phyloP scores from a whole-genome alignment of 1,139 yeast genomes.

The Scheffersomyces illinoinensis region DNA sequence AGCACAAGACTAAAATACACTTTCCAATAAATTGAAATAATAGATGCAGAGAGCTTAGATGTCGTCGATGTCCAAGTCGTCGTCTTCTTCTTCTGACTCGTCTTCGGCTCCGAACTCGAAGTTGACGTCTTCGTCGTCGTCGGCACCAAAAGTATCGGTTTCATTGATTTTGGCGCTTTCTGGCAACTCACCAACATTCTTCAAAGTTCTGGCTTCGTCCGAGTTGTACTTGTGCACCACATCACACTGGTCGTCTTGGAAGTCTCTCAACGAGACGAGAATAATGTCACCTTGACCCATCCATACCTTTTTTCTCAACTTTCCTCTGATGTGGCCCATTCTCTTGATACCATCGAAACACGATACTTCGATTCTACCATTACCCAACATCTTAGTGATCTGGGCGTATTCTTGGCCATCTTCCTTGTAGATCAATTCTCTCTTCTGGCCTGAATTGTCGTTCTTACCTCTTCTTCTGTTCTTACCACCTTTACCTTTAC shows the following conservation, averaged over 20 bases:
- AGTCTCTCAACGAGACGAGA: slow-evolving; percentile 92
- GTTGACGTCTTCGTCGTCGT: slow-evolving; percentile 96
- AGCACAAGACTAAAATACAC: neutral
- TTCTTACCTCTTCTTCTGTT: slow-evolving; percentile 99
- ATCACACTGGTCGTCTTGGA: slow-evolving; percentile 98
- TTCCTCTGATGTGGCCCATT: slow-evolving; percentile 98
- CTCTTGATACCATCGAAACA: slow-evolving; percentile 95
- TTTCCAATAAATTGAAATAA: neutral
- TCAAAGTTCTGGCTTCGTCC: slow-evolving; percentile 97
- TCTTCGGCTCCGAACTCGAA: slow-evolving; percentile 98
- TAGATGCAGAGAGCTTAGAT: slow-evolving; percentile 39
- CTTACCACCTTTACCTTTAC: slow-evolving; percentile 67
- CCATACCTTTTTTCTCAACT: slow-evolving; percentile 99
- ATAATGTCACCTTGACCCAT: slow-evolving; percentile 98
- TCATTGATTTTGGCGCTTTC: slow-evolving; percentile 96
- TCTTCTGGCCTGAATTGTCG: slow-evolving; percentile 86
- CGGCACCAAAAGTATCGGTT: slow-evolving; percentile 95
- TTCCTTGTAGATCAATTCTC: slow-evolving; percentile 88
- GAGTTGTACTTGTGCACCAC: slow-evolving; percentile 96
- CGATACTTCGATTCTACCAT: slow-evolving; percentile 92
- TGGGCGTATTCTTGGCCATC: slow-evolving; percentile 99
- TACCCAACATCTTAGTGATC: slow-evolving; percentile 97
- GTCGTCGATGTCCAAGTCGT: slow-evolving; percentile 78
- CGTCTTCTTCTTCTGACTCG: slow-evolving; percentile 72
- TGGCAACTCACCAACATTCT: slow-evolving; percentile 95